These are phyloP conservation scores for Lentinula aciculospora DNA, from an alignment of 768 basidiomycete species.

Conservation along the genomic window DNA sequence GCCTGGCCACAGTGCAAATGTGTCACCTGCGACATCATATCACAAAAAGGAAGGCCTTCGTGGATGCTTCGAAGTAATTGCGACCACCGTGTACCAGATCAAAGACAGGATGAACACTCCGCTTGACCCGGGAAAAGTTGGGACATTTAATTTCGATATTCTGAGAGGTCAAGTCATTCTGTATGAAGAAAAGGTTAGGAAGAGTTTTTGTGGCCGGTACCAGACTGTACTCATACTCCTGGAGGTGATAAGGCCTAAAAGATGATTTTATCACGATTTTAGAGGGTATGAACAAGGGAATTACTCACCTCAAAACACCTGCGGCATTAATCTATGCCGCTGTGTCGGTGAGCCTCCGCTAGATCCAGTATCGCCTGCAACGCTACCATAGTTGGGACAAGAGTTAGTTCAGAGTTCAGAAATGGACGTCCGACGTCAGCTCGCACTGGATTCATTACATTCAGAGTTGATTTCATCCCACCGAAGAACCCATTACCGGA, in stretches of 20 bases:
- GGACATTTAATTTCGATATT: neutral
- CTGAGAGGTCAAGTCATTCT: too few relatives aligned
- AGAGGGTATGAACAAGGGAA: too few relatives aligned
- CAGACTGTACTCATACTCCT: too few relatives aligned
- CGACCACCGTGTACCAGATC: neutral
- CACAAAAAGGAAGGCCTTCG: neutral
- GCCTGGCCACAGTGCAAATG: neutral
- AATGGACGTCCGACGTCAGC: neutral
- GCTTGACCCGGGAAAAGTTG: neutral
- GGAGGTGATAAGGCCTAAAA: too few relatives aligned
- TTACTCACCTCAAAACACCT: too few relatives aligned
- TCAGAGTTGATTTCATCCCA: neutral
- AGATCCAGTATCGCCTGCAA: too few relatives aligned
- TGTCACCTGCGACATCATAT: neutral
- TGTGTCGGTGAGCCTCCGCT: too few relatives aligned
- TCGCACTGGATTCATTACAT: neutral
- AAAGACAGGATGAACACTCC: neutral
- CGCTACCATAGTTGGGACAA: too few relatives aligned
- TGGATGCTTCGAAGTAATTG: neutral
- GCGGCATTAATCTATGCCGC: too few relatives aligned
- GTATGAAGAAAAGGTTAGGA: too few relatives aligned
- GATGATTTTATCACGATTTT: too few relatives aligned
- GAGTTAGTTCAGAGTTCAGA: neutral
- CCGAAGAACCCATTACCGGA: neutral
- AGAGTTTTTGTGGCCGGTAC: too few relatives aligned